phyloP scores from a whole-genome alignment of 108 stramenopile genomes.

The Schizochytrium sp. region DNA sequence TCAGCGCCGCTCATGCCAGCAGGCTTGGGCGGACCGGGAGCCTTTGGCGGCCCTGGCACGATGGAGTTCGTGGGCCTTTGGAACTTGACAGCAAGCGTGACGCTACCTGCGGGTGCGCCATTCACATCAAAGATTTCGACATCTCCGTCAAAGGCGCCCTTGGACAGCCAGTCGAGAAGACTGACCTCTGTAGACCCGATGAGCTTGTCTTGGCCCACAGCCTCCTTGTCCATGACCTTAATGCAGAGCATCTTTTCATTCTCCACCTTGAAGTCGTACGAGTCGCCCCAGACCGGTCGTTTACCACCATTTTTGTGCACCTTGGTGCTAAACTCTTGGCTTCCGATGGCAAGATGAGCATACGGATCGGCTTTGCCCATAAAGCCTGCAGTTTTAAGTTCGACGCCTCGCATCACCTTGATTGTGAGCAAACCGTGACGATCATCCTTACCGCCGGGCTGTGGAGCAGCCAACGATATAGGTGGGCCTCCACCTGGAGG shows the following conservation, averaged over 20 bases:
- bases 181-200: constrained; percentile 64
- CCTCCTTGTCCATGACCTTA: constrained; percentile 61
- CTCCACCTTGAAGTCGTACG: constrained; percentile 67
- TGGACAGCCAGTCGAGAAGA: constrained; percentile 71
- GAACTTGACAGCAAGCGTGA: constrained; percentile 57
- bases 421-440: constrained; percentile 45
- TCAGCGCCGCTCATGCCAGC: background rate
- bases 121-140: constrained; percentile 61
- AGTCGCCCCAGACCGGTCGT: constrained; percentile 68
- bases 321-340: constrained; percentile 44
- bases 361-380: constrained; percentile 71
- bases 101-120: constrained; percentile 53
- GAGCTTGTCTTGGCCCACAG: constrained; percentile 70
- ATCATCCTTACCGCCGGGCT: background rate
- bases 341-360: constrained; percentile 56
- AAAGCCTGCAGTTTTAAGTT: constrained; percentile 66
- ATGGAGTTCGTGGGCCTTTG: constrained; percentile 42
- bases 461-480: background rate
- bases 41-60: background rate
- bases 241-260: constrained; percentile 64
- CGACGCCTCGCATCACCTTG: constrained; percentile 55
- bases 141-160: constrained; percentile 59
- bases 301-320: constrained; percentile 62
- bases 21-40: background rate
- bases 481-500: background rate